Base-by-base conservation (phyloP, 352 stramenopile genomes). In the Globisporangium camurandrum region DNA sequence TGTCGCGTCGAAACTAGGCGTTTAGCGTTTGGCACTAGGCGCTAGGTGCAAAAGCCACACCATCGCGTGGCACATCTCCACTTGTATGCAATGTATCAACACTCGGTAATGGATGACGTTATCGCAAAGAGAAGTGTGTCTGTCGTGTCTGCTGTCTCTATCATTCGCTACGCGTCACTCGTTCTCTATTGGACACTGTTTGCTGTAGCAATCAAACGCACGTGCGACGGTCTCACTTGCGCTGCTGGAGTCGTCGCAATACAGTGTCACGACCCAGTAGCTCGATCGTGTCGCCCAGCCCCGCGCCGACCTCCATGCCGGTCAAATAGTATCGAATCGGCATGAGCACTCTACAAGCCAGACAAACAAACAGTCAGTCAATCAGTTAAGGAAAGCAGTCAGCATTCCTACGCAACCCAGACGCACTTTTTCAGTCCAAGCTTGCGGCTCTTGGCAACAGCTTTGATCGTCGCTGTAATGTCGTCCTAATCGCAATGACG, bases 271-370 rank as follows among this genome's bases (percentile, higher is more conserved):
- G 78, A 9, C 80, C 83, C 0, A 94, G 61, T 19, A 92, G 61
- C 59, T 87, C 64, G 60, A 94, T 86, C 17, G 83, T 94, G 42
- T 92, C 80, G 33, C 80, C 83, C 26, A 94, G 65, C 39, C 78
- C 74, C 49, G 83, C 83, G 14, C 83, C 83, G 36, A 94, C 81
- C 43, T 92, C 80, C 79, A 92, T 92, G 6, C 78, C 83, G 1
- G 83, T 94, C 23, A 90, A 36, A 49, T 87, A 91, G 62, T 94
- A 94, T 4, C 83, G 83, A 44, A 92, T 75, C 10, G 83, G 80
- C 83, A 94, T 94, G n/a, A 93, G 62, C 39, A 93, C 75, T 46
- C 82, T 93, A 27, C 27, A 60, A 3, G 52, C 14, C 17, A 55
- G 30, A 19, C 46, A 42, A 9, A 66, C 12, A 39, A 50, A 11